Base-by-base conservation (phyloP, 164 flowering plant genomes). In the Platanus orientalis region DNA sequence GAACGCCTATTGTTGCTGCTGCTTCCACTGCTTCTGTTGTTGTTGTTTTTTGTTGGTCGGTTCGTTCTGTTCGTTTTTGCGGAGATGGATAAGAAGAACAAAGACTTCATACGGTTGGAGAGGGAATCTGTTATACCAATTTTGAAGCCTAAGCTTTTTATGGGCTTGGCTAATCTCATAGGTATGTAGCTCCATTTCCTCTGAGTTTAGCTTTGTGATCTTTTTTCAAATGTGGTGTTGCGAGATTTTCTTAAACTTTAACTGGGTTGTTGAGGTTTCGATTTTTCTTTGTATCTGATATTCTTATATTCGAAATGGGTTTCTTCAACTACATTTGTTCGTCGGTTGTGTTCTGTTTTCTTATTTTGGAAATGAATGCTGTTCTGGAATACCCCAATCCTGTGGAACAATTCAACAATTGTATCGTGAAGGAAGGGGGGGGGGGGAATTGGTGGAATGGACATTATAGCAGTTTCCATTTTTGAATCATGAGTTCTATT, bases 101-200 rank as follows among this genome's bases (percentile, higher is more conserved):
- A 76, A 54, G 96, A 87, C 34, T 73, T 82, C 29, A 85, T 89
- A 13, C 78, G 84, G 23, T 66, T 89, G 68, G 93, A 89, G 76
- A 74, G 84, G 28, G 96, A 89, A 67, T 83, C 96, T 0, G 96
- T 89, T 7, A 80, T 87, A 69, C 86, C 91, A 7, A 66, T 87
- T 64, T 66, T 83, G 56, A 89, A 87, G 74, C 96, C 96, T 1
- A 87, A 71, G 79, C 76, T 89, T 57, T 74, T 84, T 45, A 80
- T 84, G 89, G 75, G 84, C 54, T 67, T 94, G 75, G 92, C 92
- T 71, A 78, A 84, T 45, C 91, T 87, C 68, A 87, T 94, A 57
- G 95, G 98, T 93, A 73, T 5, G 19, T 14, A 23, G 5, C 6
- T 30, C 24, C 27, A 32, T 34, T 25, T 9, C 17, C n/a, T 48